Evolutionary conservation across 176 grass and related monocot genomes (phyloP).

Genomic region (Metroxylon sagu): DNA sequence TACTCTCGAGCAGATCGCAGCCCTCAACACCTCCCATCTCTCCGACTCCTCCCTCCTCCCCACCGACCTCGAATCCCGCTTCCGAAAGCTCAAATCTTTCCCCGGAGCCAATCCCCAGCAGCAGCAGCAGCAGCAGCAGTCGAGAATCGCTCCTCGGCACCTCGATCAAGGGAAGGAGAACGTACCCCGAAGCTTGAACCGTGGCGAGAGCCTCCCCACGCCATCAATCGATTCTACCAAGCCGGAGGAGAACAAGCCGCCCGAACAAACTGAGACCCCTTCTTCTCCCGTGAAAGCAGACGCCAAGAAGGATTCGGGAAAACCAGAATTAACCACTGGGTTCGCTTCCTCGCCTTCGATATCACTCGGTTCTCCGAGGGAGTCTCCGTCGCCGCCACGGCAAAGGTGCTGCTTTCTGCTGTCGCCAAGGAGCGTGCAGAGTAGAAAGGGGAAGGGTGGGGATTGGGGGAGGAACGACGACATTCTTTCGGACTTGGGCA

Average conservation of each 20-base stretch:
- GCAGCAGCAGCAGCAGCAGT: too few relatives aligned
- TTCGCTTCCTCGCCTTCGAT: background rate
- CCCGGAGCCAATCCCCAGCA: constrained; percentile 8
- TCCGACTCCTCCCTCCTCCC: constrained; percentile 38
- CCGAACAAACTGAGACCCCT: too few relatives aligned
- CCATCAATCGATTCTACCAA: constrained; percentile 18
- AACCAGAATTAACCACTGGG: background rate
- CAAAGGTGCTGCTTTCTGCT: constrained; percentile 73
- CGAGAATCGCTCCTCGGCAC: too few relatives aligned
- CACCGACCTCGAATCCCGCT: constrained; percentile 56
- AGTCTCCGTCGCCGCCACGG: constrained; percentile 21
- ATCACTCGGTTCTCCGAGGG: background rate
- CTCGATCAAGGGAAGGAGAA: too few relatives aligned
- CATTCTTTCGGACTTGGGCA: constrained; percentile 14
- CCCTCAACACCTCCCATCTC: constrained; percentile 77
- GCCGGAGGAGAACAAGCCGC: constrained; percentile 15
- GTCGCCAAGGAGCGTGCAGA: constrained; percentile 37
- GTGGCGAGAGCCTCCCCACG: background rate
- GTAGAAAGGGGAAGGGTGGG: constrained; percentile 20
- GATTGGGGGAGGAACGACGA: constrained; percentile 51
- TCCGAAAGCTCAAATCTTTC: constrained; percentile 85
- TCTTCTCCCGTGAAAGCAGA: too few relatives aligned
- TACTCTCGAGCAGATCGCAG: constrained; percentile 60
- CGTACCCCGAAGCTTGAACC: constrained; percentile 1
- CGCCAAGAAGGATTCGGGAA: background rate